Percentiles rank a stretch among this genome's conserved stretches.
These are phyloP conservation scores for Arthrobotrys pseudoclavata DNA, from an alignment of 2,329 filamentous ascomycete genomes.

Conservation along the genomic window DNA sequence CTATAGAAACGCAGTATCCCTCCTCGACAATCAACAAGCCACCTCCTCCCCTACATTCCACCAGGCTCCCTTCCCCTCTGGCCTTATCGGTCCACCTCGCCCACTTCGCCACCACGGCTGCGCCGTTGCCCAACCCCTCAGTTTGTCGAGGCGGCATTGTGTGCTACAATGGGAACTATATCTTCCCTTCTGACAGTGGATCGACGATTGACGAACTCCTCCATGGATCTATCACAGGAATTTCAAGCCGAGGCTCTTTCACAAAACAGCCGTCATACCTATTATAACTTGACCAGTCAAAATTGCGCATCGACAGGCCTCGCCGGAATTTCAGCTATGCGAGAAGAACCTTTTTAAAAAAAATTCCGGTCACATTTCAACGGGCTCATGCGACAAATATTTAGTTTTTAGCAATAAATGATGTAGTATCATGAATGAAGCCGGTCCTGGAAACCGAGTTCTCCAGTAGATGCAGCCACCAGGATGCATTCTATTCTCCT, in stretches of 20 bases:
- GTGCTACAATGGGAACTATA: neutral
- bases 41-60: conserved; percentile 23
- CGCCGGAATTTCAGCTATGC: neutral
- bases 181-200: neutral
- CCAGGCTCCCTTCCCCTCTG: neutral
- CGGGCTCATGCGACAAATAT: no score
- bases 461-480: neutral
- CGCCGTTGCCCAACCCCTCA: neutral
- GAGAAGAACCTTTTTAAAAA: neutral
- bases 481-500: neutral
- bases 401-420: no score
- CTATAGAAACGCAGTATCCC: neutral
- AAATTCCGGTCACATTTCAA: neutral
- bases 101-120: conserved; percentile 12
- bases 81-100: neutral
- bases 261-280: neutral
- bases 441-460: neutral
- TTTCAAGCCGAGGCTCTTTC: conserved; percentile 15
- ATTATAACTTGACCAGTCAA: neutral
- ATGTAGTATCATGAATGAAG: neutral
- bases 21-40: neutral
- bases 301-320: neutral
- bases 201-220: conserved; percentile 33
- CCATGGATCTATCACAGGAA: neutral
- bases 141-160: neutral